A percentile compares a stretch with the other conserved stretches of the same genome.
phyloP scores from a whole-genome alignment of 176 grass and related monocot species.

The Oryza glumipatula region DNA sequence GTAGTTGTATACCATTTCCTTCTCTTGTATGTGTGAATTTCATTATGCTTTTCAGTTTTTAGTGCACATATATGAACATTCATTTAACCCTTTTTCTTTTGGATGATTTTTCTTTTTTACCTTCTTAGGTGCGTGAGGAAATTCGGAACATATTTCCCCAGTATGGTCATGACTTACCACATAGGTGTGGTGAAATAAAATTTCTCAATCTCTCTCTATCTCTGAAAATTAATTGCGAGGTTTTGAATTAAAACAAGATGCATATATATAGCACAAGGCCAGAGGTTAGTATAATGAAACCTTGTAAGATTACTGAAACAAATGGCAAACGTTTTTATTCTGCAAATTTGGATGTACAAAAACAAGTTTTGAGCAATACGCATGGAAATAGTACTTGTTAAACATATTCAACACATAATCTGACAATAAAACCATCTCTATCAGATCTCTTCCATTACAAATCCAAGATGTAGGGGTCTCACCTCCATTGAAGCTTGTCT shows the following conservation, averaged over 20 bases:
- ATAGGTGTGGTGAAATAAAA: constrained; percentile 8
- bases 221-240: neutral
- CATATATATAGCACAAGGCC: neutral
- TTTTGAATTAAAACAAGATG: neutral
- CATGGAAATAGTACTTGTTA: constrained; percentile 5
- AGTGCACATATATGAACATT: neutral
- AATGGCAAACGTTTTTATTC: neutral
- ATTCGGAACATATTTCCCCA: constrained; percentile 40
- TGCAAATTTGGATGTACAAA: neutral
- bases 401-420: neutral
- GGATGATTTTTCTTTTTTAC: neutral
- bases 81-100: neutral
- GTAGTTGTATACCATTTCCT: neutral
- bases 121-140: constrained; percentile 46
- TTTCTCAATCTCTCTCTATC: neutral
- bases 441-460: constrained; percentile 35
- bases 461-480: constrained; percentile 7
- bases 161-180: neutral
- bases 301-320: neutral
- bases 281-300: neutral
- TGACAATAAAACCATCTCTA: neutral
- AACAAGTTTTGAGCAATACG: neutral
- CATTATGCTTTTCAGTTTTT: neutral
- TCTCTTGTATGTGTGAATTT: neutral
- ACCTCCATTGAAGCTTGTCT: constrained; percentile 43